Evolutionary conservation across 2,329 filamentous ascomycete genomes (phyloP), one percentile per base, ranked within the genome.

Genomic region (Alternaria novae-zelandiae): DNA sequence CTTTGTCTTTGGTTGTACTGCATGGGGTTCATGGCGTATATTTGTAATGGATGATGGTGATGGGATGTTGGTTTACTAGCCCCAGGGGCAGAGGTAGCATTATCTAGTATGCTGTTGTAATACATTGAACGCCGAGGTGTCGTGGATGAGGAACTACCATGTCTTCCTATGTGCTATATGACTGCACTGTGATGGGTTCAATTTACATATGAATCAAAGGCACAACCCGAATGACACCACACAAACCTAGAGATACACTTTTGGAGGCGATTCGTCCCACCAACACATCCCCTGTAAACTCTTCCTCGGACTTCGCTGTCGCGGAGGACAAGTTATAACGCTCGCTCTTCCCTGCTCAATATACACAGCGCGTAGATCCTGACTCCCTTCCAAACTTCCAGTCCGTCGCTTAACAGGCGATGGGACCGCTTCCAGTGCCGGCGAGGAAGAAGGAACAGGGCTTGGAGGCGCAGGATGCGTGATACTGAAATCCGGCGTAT

Each of bases 1-100:
- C 54, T 53, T 26, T 23, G 30, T 49, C 45, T 47, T 36, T 53
- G 30, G 15, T 47, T 51, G 5, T 41, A 26, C 13, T 21, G 32
- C 57, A 45, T 57, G 59, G 59, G 47, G 49, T 46, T 43, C 10
- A 54, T 55, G 30, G 46, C 56, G 46, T 32, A 59, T 20, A 44
- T 28, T 36, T 23, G 4, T 32, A 25, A 41, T 53, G 20, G 47
- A 11, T 53, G 20, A 25, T 36, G 8, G 6, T 53, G 20, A 36
- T 36, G 12, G 6, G 15, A 9, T 23, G 47, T 51, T 51, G 28
- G 49, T 36, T 53, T 8, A 53, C 20, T 17, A n/a, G 49, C 30
- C 28, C 11, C 1, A 23, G 10, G 30, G 44, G 54, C 26, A 23
- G 32, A 57, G 32, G 26, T 36, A 36, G 49, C 49, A 36, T 53